Percentiles rank a stretch among this genome's conserved stretches.
These are phyloP conservation scores for Trypanosoma rangeli DNA, from an alignment of 208 protist species.

Conservation along the genomic window DNA sequence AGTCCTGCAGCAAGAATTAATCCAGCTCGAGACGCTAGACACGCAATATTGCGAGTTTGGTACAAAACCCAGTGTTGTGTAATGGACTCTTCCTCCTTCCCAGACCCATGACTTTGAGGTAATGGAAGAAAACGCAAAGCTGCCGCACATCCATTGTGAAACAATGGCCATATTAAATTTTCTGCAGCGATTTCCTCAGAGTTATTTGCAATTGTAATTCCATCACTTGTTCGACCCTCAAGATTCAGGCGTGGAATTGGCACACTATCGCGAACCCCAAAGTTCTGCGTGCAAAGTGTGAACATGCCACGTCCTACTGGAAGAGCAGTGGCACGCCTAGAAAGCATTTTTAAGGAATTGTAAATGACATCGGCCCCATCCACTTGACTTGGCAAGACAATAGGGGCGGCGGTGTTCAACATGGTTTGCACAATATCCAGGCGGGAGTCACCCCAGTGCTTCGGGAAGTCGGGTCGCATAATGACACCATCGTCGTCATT, in stretches of 20 bases:
- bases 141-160: slow-evolving; percentile 88
- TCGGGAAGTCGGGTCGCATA: slow-evolving; percentile 66
- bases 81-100: slow-evolving; percentile 42
- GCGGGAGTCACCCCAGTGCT: slow-evolving; percentile 68
- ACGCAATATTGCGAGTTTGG: slow-evolving; percentile 72
- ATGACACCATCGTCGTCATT: slow-evolving; percentile 82
- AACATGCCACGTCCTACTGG: slow-evolving; percentile 81
- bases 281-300: slow-evolving; percentile 82
- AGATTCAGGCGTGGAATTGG: slow-evolving; percentile 75
- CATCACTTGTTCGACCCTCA: slow-evolving; percentile 67
- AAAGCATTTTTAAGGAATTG: slow-evolving; percentile 44
- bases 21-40: slow-evolving; percentile 58
- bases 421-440: slow-evolving; percentile 69
- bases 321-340: slow-evolving; percentile 47
- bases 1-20: slow-evolving; percentile 78
- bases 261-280: slow-evolving; percentile 72
- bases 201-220: slow-evolving; percentile 61
- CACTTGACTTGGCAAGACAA: slow-evolving; percentile 48
- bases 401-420: slow-evolving; percentile 73
- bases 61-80: slow-evolving; percentile 88
- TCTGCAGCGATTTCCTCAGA: slow-evolving; percentile 36
- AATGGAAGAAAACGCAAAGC: slow-evolving; percentile 81
- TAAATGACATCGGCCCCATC: slow-evolving; percentile 58
- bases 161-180: slow-evolving; percentile 65
- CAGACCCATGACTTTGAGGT: slow-evolving; percentile 16